phyloP scores from a whole-genome alignment of 2,329 filamentous ascomycete genomes.

The Rhexocercosporidium sp. region DNA sequence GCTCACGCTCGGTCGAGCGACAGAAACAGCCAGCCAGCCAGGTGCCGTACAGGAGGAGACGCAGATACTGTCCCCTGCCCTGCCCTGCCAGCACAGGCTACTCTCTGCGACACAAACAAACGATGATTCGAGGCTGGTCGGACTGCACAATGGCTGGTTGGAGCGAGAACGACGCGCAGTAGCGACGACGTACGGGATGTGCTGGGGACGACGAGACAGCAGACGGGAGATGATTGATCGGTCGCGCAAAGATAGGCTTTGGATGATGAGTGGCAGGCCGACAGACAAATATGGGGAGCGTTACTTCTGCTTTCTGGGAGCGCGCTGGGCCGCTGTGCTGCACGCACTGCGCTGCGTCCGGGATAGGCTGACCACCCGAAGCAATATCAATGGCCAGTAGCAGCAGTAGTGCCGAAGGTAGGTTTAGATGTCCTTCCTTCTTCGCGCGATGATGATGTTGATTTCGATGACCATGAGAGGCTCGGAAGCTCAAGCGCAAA shows the following conservation, averaged over 20 bases:
- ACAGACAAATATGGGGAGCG: slow-evolving; percentile 1
- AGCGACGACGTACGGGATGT: neutral
- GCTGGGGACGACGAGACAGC: neutral
- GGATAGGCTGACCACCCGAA: slow-evolving; percentile 27
- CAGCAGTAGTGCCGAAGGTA: neutral
- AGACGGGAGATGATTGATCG: slow-evolving; percentile 4
- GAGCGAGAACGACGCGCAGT: slow-evolving; percentile 2
- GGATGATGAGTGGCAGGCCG: slow-evolving; percentile 1
- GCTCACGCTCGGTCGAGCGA: neutral
- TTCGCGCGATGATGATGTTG: slow-evolving; percentile 4
- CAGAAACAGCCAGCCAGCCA: neutral
- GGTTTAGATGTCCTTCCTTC: neutral
- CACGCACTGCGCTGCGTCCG: neutral
- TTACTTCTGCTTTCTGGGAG: neutral
- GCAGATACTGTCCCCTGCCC: too few relatives aligned
- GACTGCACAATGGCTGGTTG: neutral
- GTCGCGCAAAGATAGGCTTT: neutral
- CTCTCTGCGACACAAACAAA: neutral
- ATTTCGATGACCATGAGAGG: slow-evolving; percentile 7
- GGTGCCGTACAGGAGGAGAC: too few relatives aligned
- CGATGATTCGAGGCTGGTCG: neutral
- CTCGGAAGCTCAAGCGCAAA: neutral
- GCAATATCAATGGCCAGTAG: slow-evolving; percentile 20
- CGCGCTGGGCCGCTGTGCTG: neutral
- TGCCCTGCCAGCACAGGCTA: neutral